These are phyloP conservation scores for Hansenula lynferdii DNA, from an alignment of 1,139 yeast species.

Conservation along the genomic window DNA sequence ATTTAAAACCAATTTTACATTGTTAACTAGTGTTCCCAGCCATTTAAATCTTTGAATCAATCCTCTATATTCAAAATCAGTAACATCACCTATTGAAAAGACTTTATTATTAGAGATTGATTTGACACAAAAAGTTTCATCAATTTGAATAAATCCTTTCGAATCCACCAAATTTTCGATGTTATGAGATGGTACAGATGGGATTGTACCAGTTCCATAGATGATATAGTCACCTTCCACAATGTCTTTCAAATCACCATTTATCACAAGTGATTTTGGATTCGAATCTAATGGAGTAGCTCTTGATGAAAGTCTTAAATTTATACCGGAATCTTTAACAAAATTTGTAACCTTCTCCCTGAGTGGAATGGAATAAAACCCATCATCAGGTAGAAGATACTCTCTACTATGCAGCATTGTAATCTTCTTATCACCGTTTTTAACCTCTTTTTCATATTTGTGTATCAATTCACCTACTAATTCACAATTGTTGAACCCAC, in stretches of 20 bases:
- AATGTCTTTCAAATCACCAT: constrained; percentile 2
- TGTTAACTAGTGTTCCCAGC: constrained; percentile 10
- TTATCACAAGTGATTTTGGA: not conserved
- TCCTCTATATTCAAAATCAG: constrained; percentile 17
- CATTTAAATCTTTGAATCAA: constrained; percentile 8
- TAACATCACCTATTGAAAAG: constrained; percentile 27
- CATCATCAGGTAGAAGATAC: constrained; percentile 13
- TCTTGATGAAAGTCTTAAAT: constrained; percentile 8
- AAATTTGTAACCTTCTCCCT: constrained; percentile 9
- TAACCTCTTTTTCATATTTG: constrained; percentile 9
- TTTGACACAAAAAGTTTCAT: constrained; percentile 19
- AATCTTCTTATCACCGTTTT: constrained; percentile 15
- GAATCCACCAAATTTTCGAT: constrained; percentile 13
- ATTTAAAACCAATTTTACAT: constrained; percentile 4
- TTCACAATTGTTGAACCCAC: constrained; percentile 25
- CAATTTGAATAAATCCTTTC: constrained; percentile 19
- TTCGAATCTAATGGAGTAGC: constrained; percentile 6
- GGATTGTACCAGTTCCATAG: constrained; percentile 18
- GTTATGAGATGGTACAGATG: constrained; percentile 21
- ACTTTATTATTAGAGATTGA: constrained; percentile 12
- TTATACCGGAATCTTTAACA: constrained; percentile 5
- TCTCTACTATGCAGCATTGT: constrained; percentile 20
- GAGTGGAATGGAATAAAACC: constrained; percentile 7
- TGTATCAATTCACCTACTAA: constrained; percentile 24
- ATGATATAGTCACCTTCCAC: constrained; percentile 18